Evolutionary conservation across 208 protist species (phyloP), one percentile per base, ranked within the genome.

Genomic region (Acanthamoeba sp.): DNA sequence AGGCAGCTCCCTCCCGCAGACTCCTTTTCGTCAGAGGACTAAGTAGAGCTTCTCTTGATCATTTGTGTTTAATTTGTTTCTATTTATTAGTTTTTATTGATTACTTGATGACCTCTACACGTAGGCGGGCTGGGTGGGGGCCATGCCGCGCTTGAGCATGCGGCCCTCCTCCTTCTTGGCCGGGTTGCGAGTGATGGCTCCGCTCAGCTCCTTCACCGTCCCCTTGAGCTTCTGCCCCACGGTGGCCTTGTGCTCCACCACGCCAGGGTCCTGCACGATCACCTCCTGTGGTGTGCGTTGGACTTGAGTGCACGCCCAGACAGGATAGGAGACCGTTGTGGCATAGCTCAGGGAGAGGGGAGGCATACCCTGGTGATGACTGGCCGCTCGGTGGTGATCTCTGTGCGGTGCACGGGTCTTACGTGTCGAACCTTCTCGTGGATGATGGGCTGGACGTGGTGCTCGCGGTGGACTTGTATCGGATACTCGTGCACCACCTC

Each of bases 121-220:
- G 69, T 80, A 48, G 38, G 69, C 9, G 32, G 69, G 36, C 69
- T 80, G 69, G 38, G 69, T 80, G 22, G 64, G 20, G 12, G 36
- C 36, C 69, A 80, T 80, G 69, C 69, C 69, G 36, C 69, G 69
- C 69, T 80, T 80, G 69, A 80, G 9, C 69, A 80, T 50, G 69
- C 69, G 69, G 20, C 69, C 69, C 29, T 78, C 69, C 69, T 78
- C 69, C 69, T 78, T 78, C 69, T 78, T 78, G 69, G 36, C 69
- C 38, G 69, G 69, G 69, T 78, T 78, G 69, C 69, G 69, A 4
- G 69, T 78, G 69, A 78, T 78, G 32, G 69, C 38, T 2, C 69
- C 69, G 29, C 38, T 45, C 18, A 78, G 34, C 38, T 78, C 69
- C 69, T 78, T 78, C 69, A 78, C 29, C 16, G 69, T 78, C 10